phyloP scores from a whole-genome alignment of 163 green algal genomes.

The Trebouxia gelatinosa region DNA sequence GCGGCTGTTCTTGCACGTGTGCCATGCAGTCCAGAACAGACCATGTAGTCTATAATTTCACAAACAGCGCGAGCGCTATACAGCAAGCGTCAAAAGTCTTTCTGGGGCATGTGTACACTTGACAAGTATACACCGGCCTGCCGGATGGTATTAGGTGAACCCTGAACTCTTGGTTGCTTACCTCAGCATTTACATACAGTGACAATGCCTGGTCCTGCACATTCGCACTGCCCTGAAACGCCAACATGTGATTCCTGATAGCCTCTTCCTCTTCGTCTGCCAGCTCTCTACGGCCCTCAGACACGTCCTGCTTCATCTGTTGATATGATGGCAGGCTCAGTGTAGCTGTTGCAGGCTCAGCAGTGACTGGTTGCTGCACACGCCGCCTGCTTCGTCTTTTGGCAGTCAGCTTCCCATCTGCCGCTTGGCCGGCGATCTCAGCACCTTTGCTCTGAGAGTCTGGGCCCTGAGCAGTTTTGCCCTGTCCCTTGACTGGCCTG shows the following conservation, averaged over 20 bases:
- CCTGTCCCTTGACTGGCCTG: too few species aligned
- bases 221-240: background rate
- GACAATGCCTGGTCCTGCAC: conserved; percentile 44
- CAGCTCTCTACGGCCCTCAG: background rate
- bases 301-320: background rate
- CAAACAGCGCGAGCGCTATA: background rate
- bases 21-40: too few species aligned
- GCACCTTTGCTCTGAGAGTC: background rate
- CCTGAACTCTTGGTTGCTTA: conserved; percentile 18
- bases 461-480: background rate
- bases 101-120: background rate
- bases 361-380: background rate
- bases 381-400: background rate
- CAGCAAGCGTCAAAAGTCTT: background rate
- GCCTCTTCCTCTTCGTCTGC: background rate
- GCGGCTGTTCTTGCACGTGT: too few species aligned
- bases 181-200: conserved; percentile 55
- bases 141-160: background rate
- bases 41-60: background rate
- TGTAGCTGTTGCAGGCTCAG: background rate
- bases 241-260: background rate
- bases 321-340: conserved; percentile 24
- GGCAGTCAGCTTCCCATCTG: background rate
- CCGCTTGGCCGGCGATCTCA: background rate
- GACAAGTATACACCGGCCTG: too few species aligned